Conservation (phyloP, 2,329 filamentous ascomycete genomes). For the Cercospora citrullina region DNA sequence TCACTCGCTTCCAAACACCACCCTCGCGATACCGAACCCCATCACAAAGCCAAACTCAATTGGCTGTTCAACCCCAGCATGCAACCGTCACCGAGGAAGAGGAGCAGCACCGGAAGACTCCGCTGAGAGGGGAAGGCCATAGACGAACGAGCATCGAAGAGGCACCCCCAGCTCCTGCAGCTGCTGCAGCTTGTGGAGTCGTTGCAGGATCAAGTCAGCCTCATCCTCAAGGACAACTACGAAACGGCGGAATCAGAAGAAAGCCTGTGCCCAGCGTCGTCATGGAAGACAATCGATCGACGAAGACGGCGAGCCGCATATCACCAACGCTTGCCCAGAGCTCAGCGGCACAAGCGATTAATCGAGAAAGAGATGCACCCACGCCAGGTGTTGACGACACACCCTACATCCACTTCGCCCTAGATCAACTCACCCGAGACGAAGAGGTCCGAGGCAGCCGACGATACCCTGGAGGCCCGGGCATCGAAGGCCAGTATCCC, state of each 20-base stretch:
- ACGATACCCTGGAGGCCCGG: constrained; percentile 45
- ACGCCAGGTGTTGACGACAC: constrained; percentile 82
- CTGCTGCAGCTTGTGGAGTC: not conserved
- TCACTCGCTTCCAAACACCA: constrained; percentile 38
- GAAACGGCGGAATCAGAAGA: constrained; percentile 34
- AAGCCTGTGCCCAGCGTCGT: constrained; percentile 41
- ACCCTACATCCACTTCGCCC: constrained; percentile 84
- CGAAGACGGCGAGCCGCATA: constrained; percentile 17
- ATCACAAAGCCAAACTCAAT: constrained; percentile 30
- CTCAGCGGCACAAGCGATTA: constrained; percentile 35
- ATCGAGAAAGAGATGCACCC: constrained; percentile 44
- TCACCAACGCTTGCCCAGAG: constrained; percentile 33
- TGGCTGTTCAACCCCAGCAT: constrained; percentile 21
- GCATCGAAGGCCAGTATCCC: constrained; percentile 28
- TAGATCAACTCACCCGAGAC: constrained; percentile 79
- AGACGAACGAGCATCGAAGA: constrained; percentile 30
- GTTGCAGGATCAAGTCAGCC: constrained; percentile 8
- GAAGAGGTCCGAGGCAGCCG: constrained; percentile 61
- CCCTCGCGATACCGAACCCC: constrained; percentile 40
- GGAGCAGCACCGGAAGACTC: constrained; percentile 33
- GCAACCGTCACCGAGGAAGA: constrained; percentile 26
- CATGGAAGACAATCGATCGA: constrained; percentile 27
- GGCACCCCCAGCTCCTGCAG: constrained; percentile 11
- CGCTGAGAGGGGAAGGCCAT: constrained; percentile 38
- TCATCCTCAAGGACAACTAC: constrained; percentile 11